Conservation (phyloP, 2,329 filamentous ascomycete genomes). For the Sarocladium kiliense region DNA sequence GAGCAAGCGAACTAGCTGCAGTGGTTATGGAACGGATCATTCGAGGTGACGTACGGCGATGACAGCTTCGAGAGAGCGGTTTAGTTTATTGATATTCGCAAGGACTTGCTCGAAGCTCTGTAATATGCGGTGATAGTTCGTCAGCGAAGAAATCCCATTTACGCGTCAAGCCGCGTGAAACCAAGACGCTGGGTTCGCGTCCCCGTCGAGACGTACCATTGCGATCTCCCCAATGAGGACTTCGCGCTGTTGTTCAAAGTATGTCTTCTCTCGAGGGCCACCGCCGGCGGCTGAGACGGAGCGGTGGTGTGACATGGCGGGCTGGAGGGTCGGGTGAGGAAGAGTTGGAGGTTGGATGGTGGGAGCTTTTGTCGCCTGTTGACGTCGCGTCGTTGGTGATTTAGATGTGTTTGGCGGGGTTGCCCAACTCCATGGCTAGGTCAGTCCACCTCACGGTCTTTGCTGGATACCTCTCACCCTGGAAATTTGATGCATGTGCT, state of each 20-base stretch:
- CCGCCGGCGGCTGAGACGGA: slow-evolving; percentile 21
- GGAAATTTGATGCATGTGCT: too few relatives aligned
- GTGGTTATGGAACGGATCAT: too few relatives aligned
- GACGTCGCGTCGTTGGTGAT: background rate
- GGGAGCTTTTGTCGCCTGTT: background rate
- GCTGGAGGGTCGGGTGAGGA: background rate
- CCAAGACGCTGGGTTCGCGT: background rate
- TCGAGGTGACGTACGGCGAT: slow-evolving; percentile 64
- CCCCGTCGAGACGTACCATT: slow-evolving; percentile 41
- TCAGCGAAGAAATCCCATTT: background rate
- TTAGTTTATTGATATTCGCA: slow-evolving; percentile 92
- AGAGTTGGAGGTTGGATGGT: background rate
- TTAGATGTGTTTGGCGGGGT: background rate
- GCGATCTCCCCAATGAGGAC: slow-evolving; percentile 68
- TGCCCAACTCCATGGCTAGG: too few relatives aligned
- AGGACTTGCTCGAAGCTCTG: slow-evolving; percentile 83
- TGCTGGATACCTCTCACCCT: too few relatives aligned
- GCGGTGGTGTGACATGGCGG: slow-evolving; percentile 26
- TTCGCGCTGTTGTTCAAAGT: slow-evolving; percentile 74
- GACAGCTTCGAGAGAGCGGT: slow-evolving; percentile 85
- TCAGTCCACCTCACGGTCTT: too few relatives aligned
- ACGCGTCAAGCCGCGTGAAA: background rate
- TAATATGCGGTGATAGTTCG: background rate
- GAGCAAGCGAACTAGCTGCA: too few relatives aligned
- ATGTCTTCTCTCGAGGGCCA: slow-evolving; percentile 43